Conservation (phyloP, 2,329 filamentous ascomycete genomes). For the Colletotrichum scovillei region DNA sequence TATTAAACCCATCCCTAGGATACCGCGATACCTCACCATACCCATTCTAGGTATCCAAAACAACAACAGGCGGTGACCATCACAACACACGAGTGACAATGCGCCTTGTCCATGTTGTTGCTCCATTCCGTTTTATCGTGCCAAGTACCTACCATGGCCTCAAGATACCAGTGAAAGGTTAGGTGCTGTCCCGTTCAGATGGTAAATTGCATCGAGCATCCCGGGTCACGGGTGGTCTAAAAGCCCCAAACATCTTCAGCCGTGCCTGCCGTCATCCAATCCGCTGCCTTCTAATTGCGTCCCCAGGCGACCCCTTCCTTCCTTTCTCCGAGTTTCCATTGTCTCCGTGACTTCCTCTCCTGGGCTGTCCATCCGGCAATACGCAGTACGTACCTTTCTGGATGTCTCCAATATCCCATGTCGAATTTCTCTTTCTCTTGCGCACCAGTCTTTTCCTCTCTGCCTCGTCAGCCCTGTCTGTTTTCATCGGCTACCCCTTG, state of each 20-base stretch:
- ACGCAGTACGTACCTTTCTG: neutral
- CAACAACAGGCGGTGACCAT: neutral
- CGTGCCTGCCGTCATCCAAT: constrained; percentile 14
- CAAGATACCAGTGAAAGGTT: neutral
- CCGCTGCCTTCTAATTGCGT: constrained; percentile 9
- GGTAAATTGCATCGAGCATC: constrained; percentile 17
- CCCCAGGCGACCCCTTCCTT: neutral
- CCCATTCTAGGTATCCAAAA: neutral
- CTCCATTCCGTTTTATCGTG: neutral
- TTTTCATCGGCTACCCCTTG: neutral
- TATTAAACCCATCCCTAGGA: neutral
- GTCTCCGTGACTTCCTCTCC: neutral
- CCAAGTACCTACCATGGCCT: too few relatives aligned
- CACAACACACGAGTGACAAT: neutral
- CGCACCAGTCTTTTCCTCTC: neutral
- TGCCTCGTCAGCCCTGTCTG: neutral
- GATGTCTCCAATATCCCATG: neutral
- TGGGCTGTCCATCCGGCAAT: neutral
- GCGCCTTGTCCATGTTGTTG: neutral
- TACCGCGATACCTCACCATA: neutral
- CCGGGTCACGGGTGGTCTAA: neutral
- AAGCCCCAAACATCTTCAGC: constrained; percentile 4
- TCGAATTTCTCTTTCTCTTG: neutral
- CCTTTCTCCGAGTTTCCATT: constrained; percentile 9
- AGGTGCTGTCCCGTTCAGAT: neutral